These are phyloP conservation scores for Teratosphaeria gauchensis DNA, from an alignment of 2,329 filamentous ascomycete genomes.

Conservation along the genomic window DNA sequence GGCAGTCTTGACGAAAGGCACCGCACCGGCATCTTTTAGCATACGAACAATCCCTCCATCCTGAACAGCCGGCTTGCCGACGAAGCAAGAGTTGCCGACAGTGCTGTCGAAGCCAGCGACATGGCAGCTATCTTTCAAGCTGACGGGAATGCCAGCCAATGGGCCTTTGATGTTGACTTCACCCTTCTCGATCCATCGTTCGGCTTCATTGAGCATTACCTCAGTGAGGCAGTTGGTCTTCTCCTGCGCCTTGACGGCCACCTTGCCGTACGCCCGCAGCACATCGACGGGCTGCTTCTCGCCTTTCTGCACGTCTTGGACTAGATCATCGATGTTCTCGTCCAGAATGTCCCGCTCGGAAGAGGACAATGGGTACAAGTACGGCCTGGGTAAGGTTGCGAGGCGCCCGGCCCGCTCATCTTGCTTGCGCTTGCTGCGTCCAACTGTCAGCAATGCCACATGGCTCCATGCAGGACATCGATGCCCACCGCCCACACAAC, in stretches of 20 bases:
- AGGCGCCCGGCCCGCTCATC: slow-evolving; percentile 63
- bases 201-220: slow-evolving; percentile 68
- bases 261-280: slow-evolving; percentile 78
- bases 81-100: slow-evolving; percentile 68
- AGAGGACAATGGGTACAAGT: slow-evolving; percentile 55
- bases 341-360: slow-evolving; percentile 59
- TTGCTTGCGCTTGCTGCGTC: slow-evolving; percentile 64
- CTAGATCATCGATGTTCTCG: slow-evolving; percentile 67
- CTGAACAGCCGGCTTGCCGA: slow-evolving; percentile 52
- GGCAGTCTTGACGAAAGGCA: slow-evolving; percentile 91
- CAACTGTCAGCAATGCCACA: slow-evolving; percentile 1
- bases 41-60: slow-evolving; percentile 68
- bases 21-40: slow-evolving; percentile 74
- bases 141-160: slow-evolving; percentile 77
- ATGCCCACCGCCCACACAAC: not conserved
- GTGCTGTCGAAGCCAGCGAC: slow-evolving; percentile 75
- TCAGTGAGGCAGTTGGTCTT: slow-evolving; percentile 88
- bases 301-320: slow-evolving; percentile 64
- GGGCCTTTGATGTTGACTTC: slow-evolving; percentile 67
- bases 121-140: slow-evolving; percentile 66
- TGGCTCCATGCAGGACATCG: not conserved
- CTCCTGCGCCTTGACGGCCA: slow-evolving; percentile 71
- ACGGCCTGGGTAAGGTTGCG: slow-evolving; percentile 52
- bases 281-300: slow-evolving; percentile 58
- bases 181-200: slow-evolving; percentile 54